Conservation (phyloP, 2,329 filamentous ascomycete species). For the Neophaeococcomyces mojaviensis region DNA sequence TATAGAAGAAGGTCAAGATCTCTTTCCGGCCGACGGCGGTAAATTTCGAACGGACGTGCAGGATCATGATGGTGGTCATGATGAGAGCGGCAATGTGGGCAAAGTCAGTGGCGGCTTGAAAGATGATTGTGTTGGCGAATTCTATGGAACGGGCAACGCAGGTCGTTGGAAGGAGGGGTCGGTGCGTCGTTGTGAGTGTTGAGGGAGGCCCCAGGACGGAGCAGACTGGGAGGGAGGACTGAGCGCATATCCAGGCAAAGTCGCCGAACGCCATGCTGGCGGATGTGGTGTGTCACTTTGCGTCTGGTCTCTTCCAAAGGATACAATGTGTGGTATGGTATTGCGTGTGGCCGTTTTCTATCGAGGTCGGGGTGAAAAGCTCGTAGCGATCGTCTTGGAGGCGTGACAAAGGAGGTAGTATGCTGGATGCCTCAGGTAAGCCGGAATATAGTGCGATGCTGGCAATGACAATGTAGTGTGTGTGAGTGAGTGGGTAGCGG, state of each 20-base stretch:
- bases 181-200: constrained; percentile 53
- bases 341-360: too few species aligned
- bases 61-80: constrained; percentile 96
- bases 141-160: constrained; percentile 96
- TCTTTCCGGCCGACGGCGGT: constrained; percentile 77
- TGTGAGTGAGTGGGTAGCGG: too few species aligned
- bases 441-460: too few species aligned
- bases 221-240: constrained; percentile 79
- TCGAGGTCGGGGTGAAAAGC: too few species aligned
- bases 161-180: constrained; percentile 72
- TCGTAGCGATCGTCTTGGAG: too few species aligned
- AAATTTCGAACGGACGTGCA: constrained; percentile 95
- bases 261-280: constrained; percentile 75
- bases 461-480: too few species aligned
- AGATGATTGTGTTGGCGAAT: constrained; percentile 96
- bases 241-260: constrained; percentile 78
- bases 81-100: constrained; percentile 83
- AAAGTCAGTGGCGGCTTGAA: constrained; percentile 82
- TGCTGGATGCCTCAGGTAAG: too few species aligned
- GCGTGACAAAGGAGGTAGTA: too few species aligned
- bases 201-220: constrained; percentile 64
- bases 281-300: neutral
- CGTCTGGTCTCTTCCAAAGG: too few species aligned
- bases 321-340: too few species aligned
- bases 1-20: constrained; percentile 88